These are phyloP conservation scores for Penicillium desertorum DNA, from an alignment of 495 filamentous ascomycete species.

Conservation along the genomic window DNA sequence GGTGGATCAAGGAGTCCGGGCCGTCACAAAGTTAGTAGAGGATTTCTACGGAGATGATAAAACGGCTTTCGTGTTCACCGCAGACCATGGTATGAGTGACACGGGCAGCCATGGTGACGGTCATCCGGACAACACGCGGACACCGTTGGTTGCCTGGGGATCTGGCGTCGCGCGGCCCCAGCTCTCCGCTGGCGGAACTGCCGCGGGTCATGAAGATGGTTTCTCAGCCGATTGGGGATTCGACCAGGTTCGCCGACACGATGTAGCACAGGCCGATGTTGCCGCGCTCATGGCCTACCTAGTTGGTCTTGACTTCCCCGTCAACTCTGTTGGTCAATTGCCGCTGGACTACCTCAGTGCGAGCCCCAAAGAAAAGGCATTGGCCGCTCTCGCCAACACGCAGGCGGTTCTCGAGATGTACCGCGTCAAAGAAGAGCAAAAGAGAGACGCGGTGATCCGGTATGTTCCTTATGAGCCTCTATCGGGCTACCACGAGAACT, in stretches of 20 bases:
- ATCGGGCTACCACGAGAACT: slow-evolving; percentile 56
- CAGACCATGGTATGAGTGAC: slow-evolving; percentile 98
- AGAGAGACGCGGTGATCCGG: slow-evolving; percentile 68
- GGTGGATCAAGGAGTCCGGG: slow-evolving; percentile 83
- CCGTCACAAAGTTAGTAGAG: slow-evolving; percentile 77
- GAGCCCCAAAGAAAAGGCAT: slow-evolving; percentile 70
- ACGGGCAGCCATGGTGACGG: slow-evolving; percentile 98
- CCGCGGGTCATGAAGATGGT: slow-evolving; percentile 86
- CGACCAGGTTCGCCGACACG: slow-evolving; percentile 75
- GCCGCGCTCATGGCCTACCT: slow-evolving; percentile 96
- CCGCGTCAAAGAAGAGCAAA: slow-evolving; percentile 86
- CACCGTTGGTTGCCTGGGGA: slow-evolving; percentile 91
- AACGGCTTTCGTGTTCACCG: slow-evolving; percentile 95
- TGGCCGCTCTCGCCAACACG: slow-evolving; percentile 83
- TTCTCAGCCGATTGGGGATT: slow-evolving; percentile 88
- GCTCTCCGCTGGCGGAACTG: slow-evolving; percentile 49
- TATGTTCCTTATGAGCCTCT: slow-evolving; percentile 70
- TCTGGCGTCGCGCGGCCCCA: slow-evolving; percentile 82
- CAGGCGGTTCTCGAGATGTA: slow-evolving; percentile 96
- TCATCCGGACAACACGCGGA: slow-evolving; percentile 96
- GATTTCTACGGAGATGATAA: slow-evolving; percentile 90
- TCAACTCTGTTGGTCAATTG: slow-evolving; percentile 94
- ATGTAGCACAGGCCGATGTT: slow-evolving; percentile 93
- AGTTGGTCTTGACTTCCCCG: slow-evolving; percentile 86
- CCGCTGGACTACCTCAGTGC: slow-evolving; percentile 80